Evolutionary conservation across 2,329 filamentous ascomycete genomes (phyloP).

Genomic region (Xylariomycetidae sp.): DNA sequence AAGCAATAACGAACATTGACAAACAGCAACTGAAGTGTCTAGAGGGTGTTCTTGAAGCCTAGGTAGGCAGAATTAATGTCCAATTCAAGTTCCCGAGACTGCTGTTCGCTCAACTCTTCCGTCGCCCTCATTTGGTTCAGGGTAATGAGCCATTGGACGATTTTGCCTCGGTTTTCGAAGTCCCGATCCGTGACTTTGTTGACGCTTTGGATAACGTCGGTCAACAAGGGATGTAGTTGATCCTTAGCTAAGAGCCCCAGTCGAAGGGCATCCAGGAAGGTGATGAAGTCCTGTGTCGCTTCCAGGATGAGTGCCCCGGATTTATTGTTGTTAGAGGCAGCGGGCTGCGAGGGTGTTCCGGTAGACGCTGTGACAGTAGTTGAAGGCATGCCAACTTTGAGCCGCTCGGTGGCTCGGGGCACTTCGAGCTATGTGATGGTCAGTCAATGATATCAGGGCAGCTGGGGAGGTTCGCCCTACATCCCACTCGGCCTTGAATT

Average conservation of each 20-base stretch:
- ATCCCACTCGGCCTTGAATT: conserved; percentile 88
- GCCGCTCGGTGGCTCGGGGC: conserved; percentile 84
- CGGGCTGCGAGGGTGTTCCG: conserved; percentile 36
- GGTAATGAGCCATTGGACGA: conserved; percentile 96
- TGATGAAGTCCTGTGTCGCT: conserved; percentile 97
- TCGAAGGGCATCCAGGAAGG: conserved; percentile 89
- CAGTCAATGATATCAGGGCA: conserved; percentile 10
- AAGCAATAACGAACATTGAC: too few relatives aligned
- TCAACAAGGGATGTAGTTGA: conserved; percentile 88
- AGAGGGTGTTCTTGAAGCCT: conserved; percentile 77
- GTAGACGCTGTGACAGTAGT: conserved; percentile 60
- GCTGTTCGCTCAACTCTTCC: conserved; percentile 80
- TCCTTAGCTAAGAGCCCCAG: conserved; percentile 91
- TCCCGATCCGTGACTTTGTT: conserved; percentile 95
- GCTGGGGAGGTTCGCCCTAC: conserved; percentile 39
- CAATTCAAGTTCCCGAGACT: conserved; percentile 81
- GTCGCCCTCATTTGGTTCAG: conserved; percentile 97
- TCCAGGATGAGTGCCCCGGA: conserved; percentile 70
- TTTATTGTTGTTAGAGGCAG: conserved; percentile 37
- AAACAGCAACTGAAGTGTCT: too few relatives aligned
- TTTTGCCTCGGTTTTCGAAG: conserved; percentile 93
- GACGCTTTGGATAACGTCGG: conserved; percentile 93
- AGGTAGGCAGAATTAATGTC: conserved; percentile 94
- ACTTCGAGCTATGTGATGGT: conserved; percentile 67
- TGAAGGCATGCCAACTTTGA: conserved; percentile 87